phyloP scores from a whole-genome alignment of 768 basidiomycete species.

The Lactarius hatsudake region DNA sequence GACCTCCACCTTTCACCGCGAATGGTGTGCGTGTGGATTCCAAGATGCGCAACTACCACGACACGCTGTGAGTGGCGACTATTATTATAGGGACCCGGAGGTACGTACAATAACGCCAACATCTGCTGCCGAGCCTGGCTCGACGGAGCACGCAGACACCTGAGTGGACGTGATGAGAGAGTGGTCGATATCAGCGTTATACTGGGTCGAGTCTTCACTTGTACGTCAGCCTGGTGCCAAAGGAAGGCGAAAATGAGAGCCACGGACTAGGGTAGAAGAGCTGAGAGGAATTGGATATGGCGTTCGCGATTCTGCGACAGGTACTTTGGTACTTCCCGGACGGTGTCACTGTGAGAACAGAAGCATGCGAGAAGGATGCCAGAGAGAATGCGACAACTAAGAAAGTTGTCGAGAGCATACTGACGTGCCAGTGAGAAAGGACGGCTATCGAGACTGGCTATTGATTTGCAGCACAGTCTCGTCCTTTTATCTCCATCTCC shows the following conservation, averaged over 20 bases:
- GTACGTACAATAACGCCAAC: slow-evolving; percentile 23
- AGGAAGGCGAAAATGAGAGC: background rate
- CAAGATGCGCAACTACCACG: slow-evolving; percentile 17
- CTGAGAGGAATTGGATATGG: background rate
- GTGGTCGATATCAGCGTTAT: too few relatives aligned
- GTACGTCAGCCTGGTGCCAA: background rate
- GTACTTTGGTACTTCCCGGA: background rate
- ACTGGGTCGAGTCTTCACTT: background rate
- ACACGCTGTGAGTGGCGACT: background rate
- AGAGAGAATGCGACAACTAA: background rate
- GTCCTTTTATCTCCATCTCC: background rate
- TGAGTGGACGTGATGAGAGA: too few relatives aligned
- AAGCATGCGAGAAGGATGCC: background rate
- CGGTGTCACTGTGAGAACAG: background rate
- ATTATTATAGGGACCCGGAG: too few relatives aligned
- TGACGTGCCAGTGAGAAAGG: background rate
- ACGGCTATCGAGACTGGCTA: background rate
- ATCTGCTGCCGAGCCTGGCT: slow-evolving; percentile 26
- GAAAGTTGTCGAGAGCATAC: background rate
- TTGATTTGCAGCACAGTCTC: background rate
- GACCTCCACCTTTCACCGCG: slow-evolving; percentile 25
- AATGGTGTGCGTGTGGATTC: background rate
- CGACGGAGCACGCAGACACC: slow-evolving; percentile 22
- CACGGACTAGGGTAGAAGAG: background rate
- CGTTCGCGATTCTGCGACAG: too few relatives aligned